Evolutionary conservation across 805 yeast genomes (phyloP), one percentile per base, ranked within the genome.

Genomic region (Pichia californica): DNA sequence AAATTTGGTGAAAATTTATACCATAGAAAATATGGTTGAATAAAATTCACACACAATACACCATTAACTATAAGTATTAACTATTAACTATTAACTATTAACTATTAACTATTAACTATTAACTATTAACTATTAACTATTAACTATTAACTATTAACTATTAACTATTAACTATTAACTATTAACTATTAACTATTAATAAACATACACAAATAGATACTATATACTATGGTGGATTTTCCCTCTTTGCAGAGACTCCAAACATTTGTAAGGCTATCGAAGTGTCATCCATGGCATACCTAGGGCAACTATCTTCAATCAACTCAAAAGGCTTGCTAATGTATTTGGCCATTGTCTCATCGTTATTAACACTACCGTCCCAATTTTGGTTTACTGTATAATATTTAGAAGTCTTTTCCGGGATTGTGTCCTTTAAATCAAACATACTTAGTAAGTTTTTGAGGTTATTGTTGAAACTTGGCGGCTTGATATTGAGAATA

Each of bases 261-360:
- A 79, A 79, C 43, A 72, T 59, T 15, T 76, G 71, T 41, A 80
- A 58, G 44, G 73, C 73, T 15, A 79, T 56, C 2, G 82, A 72
- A 0, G 75, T 69, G 51, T 79, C 83, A 55, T 78, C 77, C 25
- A 66, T 48, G 6, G 71, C 64, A 45, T 67, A 62, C 7, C 61
- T 52, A 1, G 79, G 74, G 48, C 66, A 73, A 1, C 80, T 64
- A 42, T 79, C 83, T 52, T 79, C 83, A 36, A 79, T 66, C 50
- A 78, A 54, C 50, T 79, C 86, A 58, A 78, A 77, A 11, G 77
- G 64, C 46, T 73, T 68, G 36, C 70, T 53, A 20, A 56, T 62
- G 44, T 74, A 65, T 27, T 67, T 71, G 11, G 58, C 48, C 48
- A 65, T 66, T 7, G 15, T 26, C 20, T 49, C 49, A 11, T 44